Conservation (phyloP, 129 eudicot genomes). For the Lactuca sativa region DNA sequence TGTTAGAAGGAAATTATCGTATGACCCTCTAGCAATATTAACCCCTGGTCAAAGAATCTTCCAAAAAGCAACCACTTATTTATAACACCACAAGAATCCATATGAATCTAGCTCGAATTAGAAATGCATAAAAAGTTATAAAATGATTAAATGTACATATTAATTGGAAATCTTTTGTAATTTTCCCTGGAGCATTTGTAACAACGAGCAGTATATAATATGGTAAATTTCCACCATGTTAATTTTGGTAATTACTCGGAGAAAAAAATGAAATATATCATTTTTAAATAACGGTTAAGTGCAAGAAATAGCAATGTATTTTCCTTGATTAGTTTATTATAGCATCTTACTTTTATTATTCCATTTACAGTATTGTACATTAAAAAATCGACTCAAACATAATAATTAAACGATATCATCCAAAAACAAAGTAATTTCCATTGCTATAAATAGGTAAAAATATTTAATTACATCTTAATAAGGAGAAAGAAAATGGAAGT, state of each 20-base stretch:
- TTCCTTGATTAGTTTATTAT: no score
- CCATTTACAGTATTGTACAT: no score
- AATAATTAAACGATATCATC: no score
- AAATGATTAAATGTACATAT: slow-evolving; percentile 30
- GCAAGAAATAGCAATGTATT: no score
- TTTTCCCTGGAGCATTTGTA: slow-evolving; percentile 10
- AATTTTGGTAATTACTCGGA: slow-evolving; percentile 10
- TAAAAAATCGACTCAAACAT: no score
- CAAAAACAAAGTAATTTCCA: no score
- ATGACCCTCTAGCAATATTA: slow-evolving; percentile 82
- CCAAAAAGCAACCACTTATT: slow-evolving; percentile 41
- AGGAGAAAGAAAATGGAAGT: no score
- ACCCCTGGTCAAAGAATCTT: slow-evolving; percentile 97
- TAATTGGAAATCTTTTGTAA: neutral
- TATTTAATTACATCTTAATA: no score
- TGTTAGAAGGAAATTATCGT: slow-evolving; percentile 55
- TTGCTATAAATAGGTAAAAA: no score
- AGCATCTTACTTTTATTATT: no score
- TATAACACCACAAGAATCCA: slow-evolving; percentile 21
- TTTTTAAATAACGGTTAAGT: no score
- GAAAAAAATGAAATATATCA: neutral
- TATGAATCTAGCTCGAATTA: slow-evolving; percentile 6
- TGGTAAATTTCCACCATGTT: slow-evolving; percentile 8
- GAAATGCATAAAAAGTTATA: slow-evolving; percentile 5
- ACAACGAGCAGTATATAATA: slow-evolving; percentile 1